phyloP scores from a whole-genome alignment of 1,284 basidiomycete genomes.

The Apiotrichum mycotoxinovorans region DNA sequence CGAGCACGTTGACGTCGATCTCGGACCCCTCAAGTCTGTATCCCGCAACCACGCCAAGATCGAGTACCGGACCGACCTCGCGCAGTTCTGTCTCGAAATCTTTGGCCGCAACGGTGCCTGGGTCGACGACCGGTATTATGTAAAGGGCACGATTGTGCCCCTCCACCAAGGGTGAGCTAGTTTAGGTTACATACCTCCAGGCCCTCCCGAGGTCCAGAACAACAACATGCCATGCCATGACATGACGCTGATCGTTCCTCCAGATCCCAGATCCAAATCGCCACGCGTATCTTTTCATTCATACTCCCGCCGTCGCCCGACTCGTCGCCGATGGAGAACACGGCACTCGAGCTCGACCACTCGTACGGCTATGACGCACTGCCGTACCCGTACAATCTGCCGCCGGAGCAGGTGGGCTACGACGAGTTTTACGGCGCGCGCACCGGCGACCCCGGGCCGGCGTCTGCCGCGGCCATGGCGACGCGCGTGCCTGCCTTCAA shows the following conservation, averaged over 20 bases:
- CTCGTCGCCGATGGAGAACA: constrained; percentile 33
- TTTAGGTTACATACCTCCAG: too few species aligned
- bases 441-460: constrained; percentile 38
- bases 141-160: constrained; percentile 76
- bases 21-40: constrained; percentile 94
- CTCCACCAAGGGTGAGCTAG: constrained; percentile 76
- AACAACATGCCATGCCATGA: too few species aligned
- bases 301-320: constrained; percentile 64
- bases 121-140: constrained; percentile 94
- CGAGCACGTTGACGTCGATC: constrained; percentile 82
- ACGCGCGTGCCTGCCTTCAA: constrained; percentile 43
- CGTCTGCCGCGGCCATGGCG: constrained; percentile 33
- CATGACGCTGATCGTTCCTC: background rate
- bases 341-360: constrained; percentile 25
- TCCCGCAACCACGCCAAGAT: constrained; percentile 94
- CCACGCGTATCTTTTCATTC: constrained; percentile 95
- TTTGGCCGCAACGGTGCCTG: constrained; percentile 94
- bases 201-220: too few species aligned
- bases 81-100: constrained; percentile 87
- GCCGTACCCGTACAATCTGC: constrained; percentile 44
- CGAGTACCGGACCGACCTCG: constrained; percentile 58
- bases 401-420: constrained; percentile 39
- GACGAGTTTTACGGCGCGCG: constrained; percentile 38
- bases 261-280: constrained; percentile 97
- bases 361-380: constrained; percentile 26